phyloP scores from a whole-genome alignment of 2,329 filamentous ascomycete genomes.

The Ophiostoma ips region DNA sequence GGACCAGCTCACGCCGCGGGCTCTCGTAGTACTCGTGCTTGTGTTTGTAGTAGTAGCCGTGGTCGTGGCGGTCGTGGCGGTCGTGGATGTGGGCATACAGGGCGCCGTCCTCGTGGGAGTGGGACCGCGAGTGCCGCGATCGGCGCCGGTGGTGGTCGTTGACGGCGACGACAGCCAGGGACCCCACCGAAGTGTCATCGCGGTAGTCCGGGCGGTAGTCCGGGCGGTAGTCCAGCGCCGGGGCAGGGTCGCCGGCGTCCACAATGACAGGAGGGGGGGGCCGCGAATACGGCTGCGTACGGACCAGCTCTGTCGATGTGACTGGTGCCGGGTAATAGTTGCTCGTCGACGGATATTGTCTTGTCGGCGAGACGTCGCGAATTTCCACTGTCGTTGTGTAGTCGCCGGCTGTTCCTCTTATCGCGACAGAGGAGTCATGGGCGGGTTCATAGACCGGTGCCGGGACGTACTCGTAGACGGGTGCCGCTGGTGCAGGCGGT shows the following conservation, averaged over 20 bases:
- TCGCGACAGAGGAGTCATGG: background rate
- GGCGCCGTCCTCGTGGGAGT: constrained; percentile 39
- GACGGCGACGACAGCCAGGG: constrained; percentile 27
- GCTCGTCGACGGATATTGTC: constrained; percentile 18
- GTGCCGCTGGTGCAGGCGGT: constrained; percentile 19
- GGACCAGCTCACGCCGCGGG: constrained; percentile 38
- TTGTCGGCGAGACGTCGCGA: constrained; percentile 35
- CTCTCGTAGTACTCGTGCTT: constrained; percentile 59
- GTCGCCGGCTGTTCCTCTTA: background rate
- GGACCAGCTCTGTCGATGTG: background rate
- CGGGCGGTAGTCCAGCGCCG: too few species aligned
- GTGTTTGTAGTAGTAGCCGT: constrained; percentile 29
- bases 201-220: too few species aligned
- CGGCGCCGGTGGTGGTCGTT: constrained; percentile 1
- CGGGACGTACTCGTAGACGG: constrained; percentile 1
- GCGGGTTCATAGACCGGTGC: background rate
- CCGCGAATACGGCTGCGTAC: too few species aligned
- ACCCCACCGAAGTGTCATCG: constrained; percentile 23
- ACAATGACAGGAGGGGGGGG: constrained; percentile 26
- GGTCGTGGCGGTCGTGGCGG: constrained; percentile 47
- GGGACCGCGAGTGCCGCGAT: constrained; percentile 15
- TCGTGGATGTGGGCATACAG: constrained; percentile 55
- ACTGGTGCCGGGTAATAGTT: constrained; percentile 13
- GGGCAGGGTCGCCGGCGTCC: constrained; percentile 21
- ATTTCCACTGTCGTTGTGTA: constrained; percentile 29